phyloP scores from a whole-genome alignment of 2,329 filamentous ascomycete genomes.

The Nothomitra cinnamomea region DNA sequence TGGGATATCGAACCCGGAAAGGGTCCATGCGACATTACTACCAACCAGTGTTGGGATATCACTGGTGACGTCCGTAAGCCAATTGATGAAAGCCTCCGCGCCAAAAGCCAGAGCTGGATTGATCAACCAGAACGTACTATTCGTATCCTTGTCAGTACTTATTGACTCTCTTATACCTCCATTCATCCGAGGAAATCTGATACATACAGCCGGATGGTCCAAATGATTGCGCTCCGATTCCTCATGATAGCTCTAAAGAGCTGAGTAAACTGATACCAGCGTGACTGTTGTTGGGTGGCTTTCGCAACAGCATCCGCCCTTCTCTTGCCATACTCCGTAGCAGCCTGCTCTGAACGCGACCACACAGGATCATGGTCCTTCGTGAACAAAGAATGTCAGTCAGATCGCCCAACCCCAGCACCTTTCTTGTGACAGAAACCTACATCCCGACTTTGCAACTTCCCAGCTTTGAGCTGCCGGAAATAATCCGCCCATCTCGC shows the following conservation, averaged over 20 bases:
- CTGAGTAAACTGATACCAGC: conserved; percentile 8
- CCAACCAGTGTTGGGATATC: conserved; percentile 4
- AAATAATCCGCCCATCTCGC: conserved; percentile 11
- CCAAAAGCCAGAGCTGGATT: conserved; percentile 4
- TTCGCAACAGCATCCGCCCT: neutral
- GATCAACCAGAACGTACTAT: conserved; percentile 4
- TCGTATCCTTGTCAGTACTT: neutral
- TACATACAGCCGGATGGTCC: neutral
- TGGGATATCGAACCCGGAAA: neutral
- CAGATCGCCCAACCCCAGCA: too few species aligned
- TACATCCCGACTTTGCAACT: conserved; percentile 9
- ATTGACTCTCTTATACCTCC: neutral
- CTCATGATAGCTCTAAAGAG: conserved; percentile 7
- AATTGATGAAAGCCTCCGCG: conserved; percentile 7
- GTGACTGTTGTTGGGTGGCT: conserved; percentile 5
- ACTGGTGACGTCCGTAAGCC: conserved; percentile 7
- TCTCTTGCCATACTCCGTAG: conserved; percentile 7
- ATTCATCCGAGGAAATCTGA: neutral
- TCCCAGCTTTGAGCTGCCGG: conserved; percentile 8
- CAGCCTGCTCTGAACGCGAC: conserved; percentile 6
- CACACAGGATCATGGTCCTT: conserved; percentile 8
- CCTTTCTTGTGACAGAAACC: neutral
- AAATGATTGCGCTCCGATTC: conserved; percentile 1
- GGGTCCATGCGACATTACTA: neutral
- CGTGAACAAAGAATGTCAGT: neutral